These are phyloP conservation scores for Zygosaccharomyces pseudobailii DNA, from an alignment of 1,139 yeast species.

Conservation along the genomic window DNA sequence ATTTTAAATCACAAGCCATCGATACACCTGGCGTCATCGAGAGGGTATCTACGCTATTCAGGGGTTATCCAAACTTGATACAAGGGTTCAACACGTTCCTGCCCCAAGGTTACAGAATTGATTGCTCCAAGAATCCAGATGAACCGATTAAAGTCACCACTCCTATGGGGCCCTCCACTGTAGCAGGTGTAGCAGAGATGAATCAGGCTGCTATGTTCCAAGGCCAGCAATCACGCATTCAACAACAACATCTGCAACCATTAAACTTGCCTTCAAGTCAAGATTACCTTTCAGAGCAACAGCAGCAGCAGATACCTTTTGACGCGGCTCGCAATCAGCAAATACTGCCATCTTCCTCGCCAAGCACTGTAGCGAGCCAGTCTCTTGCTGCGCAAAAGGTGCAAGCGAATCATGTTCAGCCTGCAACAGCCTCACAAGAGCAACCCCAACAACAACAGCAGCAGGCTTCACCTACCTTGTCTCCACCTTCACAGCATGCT, in stretches of 20 bases:
- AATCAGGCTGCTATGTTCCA: slow-evolving; percentile 3
- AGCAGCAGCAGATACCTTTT: slow-evolving; percentile 13
- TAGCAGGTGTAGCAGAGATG: slow-evolving; percentile 14
- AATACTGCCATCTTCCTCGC: background rate
- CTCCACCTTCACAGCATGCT: slow-evolving; percentile 8
- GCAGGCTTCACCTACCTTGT: background rate
- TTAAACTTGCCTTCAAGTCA: slow-evolving; percentile 1
- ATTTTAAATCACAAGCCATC: slow-evolving; percentile 90
- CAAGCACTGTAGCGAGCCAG: background rate
- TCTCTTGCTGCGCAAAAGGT: background rate
- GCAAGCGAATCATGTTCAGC: background rate
- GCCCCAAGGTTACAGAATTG: slow-evolving; percentile 95
- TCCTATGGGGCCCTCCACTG: slow-evolving; percentile 76
- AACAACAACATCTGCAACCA: slow-evolving; percentile 3
- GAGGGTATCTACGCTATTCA: slow-evolving; percentile 81
- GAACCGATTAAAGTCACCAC: slow-evolving; percentile 95
- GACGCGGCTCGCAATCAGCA: slow-evolving; percentile 4
- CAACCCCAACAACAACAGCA: background rate
- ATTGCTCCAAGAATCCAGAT: slow-evolving; percentile 81
- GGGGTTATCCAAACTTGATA: slow-evolving; percentile 88
- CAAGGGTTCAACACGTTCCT: slow-evolving; percentile 96
- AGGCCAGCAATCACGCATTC: slow-evolving; percentile 1
- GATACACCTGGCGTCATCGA: slow-evolving; percentile 99
- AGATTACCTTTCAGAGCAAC: slow-evolving; percentile 3
- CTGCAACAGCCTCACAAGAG: background rate